Base-by-base conservation (phyloP, 2,329 filamentous ascomycete genomes). In the Fusarium multiceps region DNA sequence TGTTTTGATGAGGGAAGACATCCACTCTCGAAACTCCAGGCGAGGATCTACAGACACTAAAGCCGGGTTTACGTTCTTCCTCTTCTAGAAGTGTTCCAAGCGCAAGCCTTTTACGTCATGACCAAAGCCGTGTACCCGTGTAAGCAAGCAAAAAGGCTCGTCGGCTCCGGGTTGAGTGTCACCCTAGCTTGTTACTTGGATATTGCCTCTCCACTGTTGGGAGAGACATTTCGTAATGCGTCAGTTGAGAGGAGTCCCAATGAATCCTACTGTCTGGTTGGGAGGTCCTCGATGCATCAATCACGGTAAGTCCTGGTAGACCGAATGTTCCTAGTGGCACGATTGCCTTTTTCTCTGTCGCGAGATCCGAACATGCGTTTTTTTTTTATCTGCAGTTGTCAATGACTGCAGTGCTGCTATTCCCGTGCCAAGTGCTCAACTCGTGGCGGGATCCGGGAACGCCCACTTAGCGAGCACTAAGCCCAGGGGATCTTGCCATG, bases 11-110 rank as follows among this genome's bases (percentile, higher is more conserved):
- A n/a, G n/a, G n/a, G n/a, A 25, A 25, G 3, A 43, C 40, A 40
- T 27, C 16, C 37, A 43, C 42, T 27, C 13, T 28, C 20, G 6
- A 43, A 57, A 25, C 25, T 25, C 25, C 7, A 25, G 25, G 25
- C 8, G 25, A 25, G 25, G 25, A 70, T 70, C 68, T 53, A 45
- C 68, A 37, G 13, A 14, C 14, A 45, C 65, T 61, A 61, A 13
- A 32, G 0, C 51, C 51, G 68, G 67, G 23, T 51, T 46, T n/a
- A 64, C 27, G 10, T 64, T 70, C 27, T 40, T 64, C 68, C 63
- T 27, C 25, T 70, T 70, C 68, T 64, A 65, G 68, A 70, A 70
- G 34, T 32, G 13, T 68, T 71, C 68, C n/a, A 71, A 16, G 13
- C 34, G 43, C 45, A 49, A 67, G 46, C 46, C 42, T 34, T 46